Conservation (phyloP, 306 rosid genomes). For the Sechiopsis laciniata region DNA sequence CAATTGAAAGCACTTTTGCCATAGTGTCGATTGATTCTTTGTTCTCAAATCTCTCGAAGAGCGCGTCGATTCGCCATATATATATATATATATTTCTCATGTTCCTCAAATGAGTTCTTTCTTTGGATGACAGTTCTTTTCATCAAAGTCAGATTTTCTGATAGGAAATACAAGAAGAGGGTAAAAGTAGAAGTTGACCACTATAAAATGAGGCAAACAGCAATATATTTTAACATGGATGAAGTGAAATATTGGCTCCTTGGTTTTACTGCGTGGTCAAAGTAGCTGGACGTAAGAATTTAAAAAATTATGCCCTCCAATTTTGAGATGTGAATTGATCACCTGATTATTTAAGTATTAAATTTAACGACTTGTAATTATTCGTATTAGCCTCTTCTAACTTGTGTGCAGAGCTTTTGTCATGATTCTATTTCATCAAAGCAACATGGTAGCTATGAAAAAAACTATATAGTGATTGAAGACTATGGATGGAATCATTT, state of each 20-base stretch:
- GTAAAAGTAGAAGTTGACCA: slow-evolving; percentile 14
- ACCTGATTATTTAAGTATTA: slow-evolving; percentile 1
- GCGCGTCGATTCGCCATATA: too few species aligned
- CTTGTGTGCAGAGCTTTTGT: background rate
- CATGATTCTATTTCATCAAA: background rate
- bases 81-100: slow-evolving; percentile 14
- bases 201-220: slow-evolving; percentile 8
- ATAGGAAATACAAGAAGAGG: slow-evolving; percentile 9
- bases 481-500: too few species aligned
- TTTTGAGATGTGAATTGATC: slow-evolving; percentile 17
- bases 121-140: too few species aligned
- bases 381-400: background rate
- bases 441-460: too few species aligned
- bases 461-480: too few species aligned
- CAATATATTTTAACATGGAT: slow-evolving; percentile 2
- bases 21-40: slow-evolving; percentile 18
- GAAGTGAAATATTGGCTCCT: slow-evolving; percentile 2
- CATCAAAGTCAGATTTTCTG: background rate
- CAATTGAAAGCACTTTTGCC: slow-evolving; percentile 72
- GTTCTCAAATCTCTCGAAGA: too few species aligned
- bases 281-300: background rate
- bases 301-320: slow-evolving; percentile 17
- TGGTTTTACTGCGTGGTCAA: slow-evolving; percentile 10
- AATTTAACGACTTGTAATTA: slow-evolving; percentile 9
- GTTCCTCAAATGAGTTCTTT: background rate